These are phyloP conservation scores for Deuterostichococcus epilithicus DNA, from an alignment of 139 green algal species.

Conservation along the genomic window DNA sequence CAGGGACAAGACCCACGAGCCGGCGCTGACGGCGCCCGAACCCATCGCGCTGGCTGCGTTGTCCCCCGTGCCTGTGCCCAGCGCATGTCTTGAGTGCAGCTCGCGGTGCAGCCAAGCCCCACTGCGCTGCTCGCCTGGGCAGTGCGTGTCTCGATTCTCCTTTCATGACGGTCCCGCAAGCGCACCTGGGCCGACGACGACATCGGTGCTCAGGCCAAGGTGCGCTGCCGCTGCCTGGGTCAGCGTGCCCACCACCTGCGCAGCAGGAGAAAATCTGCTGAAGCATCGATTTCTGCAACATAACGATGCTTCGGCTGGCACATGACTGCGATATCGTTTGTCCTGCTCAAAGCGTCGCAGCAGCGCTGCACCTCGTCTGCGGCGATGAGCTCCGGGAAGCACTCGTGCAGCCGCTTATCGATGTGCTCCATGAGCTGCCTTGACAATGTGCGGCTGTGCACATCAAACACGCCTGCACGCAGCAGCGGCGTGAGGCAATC, in stretches of 20 bases:
- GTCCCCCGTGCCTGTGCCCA: slow-evolving; percentile 53
- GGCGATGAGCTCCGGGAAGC: slow-evolving; percentile 54
- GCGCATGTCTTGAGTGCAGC: slow-evolving; percentile 28
- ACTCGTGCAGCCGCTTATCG: slow-evolving; percentile 32
- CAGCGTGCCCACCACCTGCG: slow-evolving; percentile 57
- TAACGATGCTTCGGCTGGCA: neutral
- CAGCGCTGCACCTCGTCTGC: slow-evolving; percentile 42
- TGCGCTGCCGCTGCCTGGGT: slow-evolving; percentile 36
- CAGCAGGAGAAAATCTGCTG: neutral
- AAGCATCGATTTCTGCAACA: neutral
- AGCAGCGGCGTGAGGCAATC: too few species aligned
- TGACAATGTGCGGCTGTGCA: slow-evolving; percentile 44
- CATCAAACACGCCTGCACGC: slow-evolving; percentile 52
- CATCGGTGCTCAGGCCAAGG: slow-evolving; percentile 47
- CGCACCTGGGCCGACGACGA: slow-evolving; percentile 65
- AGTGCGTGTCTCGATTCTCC: too few species aligned
- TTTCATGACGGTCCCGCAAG: neutral
- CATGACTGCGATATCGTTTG: neutral
- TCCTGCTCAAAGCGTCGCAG: too few species aligned
- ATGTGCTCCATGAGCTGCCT: slow-evolving; percentile 31
- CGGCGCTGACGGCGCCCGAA: slow-evolving; percentile 31
- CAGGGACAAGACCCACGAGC: slow-evolving; percentile 63
- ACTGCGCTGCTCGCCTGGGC: too few species aligned
- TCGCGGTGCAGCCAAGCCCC: too few species aligned
- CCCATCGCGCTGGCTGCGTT: slow-evolving; percentile 25